Conservation (phyloP, 192 early-diverging fungal species). For the Coemansia sp. region DNA sequence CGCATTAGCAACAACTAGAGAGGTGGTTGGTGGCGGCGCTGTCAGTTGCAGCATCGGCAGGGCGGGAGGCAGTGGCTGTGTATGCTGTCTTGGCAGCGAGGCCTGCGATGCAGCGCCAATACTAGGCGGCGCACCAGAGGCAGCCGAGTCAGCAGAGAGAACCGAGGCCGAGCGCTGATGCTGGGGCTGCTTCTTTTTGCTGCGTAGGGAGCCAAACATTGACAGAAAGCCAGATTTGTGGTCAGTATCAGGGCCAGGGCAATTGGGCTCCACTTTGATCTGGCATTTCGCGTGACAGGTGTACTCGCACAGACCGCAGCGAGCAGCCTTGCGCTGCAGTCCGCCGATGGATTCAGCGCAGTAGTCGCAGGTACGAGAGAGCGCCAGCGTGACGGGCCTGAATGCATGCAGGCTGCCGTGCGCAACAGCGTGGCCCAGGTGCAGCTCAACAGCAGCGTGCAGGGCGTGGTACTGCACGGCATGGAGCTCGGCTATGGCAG, state of each 20-base stretch:
- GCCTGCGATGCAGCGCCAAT: background rate
- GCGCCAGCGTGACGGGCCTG: slow-evolving; percentile 41
- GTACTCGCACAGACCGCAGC: slow-evolving; percentile 42
- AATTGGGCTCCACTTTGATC: slow-evolving; percentile 49
- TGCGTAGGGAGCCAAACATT: slow-evolving; percentile 39
- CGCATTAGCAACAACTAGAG: background rate
- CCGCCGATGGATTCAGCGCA: slow-evolving; percentile 51
- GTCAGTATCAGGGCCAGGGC: slow-evolving; percentile 34
- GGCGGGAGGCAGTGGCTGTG: background rate
- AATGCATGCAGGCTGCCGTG: slow-evolving; percentile 44
- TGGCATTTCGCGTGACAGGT: slow-evolving; percentile 52
- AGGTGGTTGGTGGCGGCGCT: background rate
- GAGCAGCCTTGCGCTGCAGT: slow-evolving; percentile 39
- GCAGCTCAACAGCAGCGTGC: slow-evolving; percentile 35
- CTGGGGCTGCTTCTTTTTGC: slow-evolving; percentile 15
- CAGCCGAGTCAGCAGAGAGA: slow-evolving; percentile 16
- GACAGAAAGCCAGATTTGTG: slow-evolving; percentile 40
- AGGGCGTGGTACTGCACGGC: slow-evolving; percentile 40
- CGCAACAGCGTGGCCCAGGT: slow-evolving; percentile 36
- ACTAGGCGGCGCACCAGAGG: background rate
- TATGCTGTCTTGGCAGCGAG: background rate
- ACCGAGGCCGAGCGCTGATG: slow-evolving; percentile 32
- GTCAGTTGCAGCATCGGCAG: background rate
- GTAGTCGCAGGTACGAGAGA: slow-evolving; percentile 50
- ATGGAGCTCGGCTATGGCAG: slow-evolving; percentile 44